A percentile compares a stretch with the other conserved stretches of the same genome.
phyloP scores from a whole-genome alignment of 768 basidiomycete species.

The Megacollybia marginata region DNA sequence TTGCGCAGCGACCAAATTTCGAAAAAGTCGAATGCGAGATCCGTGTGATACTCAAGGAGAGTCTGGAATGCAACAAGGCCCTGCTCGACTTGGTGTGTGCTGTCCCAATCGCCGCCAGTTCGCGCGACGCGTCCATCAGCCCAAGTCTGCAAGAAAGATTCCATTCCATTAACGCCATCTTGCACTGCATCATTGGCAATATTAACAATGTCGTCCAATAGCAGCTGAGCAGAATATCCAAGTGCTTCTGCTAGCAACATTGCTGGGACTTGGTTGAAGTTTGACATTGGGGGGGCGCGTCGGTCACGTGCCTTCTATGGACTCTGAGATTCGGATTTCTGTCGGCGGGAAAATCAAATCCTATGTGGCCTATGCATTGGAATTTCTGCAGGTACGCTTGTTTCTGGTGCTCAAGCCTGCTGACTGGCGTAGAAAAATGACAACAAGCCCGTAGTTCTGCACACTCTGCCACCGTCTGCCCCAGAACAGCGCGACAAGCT shows the following conservation, averaged over 20 bases:
- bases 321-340: slow-evolving; percentile 39
- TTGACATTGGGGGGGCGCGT: slow-evolving; percentile 1
- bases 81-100: slow-evolving; percentile 65
- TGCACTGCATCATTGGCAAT: slow-evolving; percentile 73
- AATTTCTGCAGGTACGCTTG: slow-evolving; percentile 43
- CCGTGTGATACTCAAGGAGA: slow-evolving; percentile 79
- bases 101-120: slow-evolving; percentile 41
- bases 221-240: slow-evolving; percentile 76
- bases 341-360: slow-evolving; percentile 44
- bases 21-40: slow-evolving; percentile 88
- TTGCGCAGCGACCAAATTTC: slow-evolving; percentile 85
- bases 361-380: slow-evolving; percentile 47
- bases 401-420: background rate
- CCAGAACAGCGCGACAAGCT: slow-evolving; percentile 1
- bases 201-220: slow-evolving; percentile 85
- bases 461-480: slow-evolving; percentile 44
- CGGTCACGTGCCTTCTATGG: background rate
- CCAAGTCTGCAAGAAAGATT: slow-evolving; percentile 70
- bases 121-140: slow-evolving; percentile 54
- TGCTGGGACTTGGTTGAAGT: slow-evolving; percentile 22
- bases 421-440: slow-evolving; percentile 33
- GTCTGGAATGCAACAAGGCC: slow-evolving; percentile 86
- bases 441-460: slow-evolving; percentile 42
- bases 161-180: slow-evolving; percentile 73
- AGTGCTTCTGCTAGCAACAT: slow-evolving; percentile 66